phyloP scores from a whole-genome alignment of 352 stramenopile species.

The Pythium oligandrum region DNA sequence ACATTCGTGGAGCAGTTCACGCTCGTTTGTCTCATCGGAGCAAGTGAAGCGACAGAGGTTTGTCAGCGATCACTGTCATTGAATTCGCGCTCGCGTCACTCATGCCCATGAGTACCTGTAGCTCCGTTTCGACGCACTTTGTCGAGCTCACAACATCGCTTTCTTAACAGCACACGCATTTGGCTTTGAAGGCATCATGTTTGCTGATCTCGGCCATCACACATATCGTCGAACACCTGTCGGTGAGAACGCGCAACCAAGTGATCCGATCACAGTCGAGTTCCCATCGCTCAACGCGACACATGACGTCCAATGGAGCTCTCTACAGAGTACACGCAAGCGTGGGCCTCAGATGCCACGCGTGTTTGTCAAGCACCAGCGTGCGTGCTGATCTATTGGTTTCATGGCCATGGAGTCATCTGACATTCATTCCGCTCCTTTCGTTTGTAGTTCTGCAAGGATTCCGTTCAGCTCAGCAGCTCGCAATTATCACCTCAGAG shows the following conservation, averaged over 20 bases:
- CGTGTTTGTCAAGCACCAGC: constrained; percentile 76
- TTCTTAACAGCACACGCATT: constrained; percentile 79
- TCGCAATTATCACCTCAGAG: constrained; percentile 10
- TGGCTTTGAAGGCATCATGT: constrained; percentile 75
- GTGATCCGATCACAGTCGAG: constrained; percentile 30
- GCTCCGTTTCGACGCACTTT: constrained; percentile 57
- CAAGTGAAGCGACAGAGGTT: constrained; percentile 36
- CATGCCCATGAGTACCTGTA: constrained; percentile 7
- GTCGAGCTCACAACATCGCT: constrained; percentile 41
- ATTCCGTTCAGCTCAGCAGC: constrained; percentile 29
- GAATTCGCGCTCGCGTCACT: neutral
- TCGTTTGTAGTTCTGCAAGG: constrained; percentile 50
- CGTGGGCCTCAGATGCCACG: constrained; percentile 63
- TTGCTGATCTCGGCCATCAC: constrained; percentile 70
- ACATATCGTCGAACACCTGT: constrained; percentile 47
- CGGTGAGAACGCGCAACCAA: constrained; percentile 18
- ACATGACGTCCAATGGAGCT: constrained; percentile 50
- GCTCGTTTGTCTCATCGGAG: constrained; percentile 73
- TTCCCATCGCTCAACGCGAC: constrained; percentile 57
- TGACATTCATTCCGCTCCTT: neutral
- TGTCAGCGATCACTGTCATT: neutral
- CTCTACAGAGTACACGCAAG: constrained; percentile 62
- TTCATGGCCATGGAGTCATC: no score
- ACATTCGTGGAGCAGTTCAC: constrained; percentile 86
- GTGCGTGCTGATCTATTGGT: constrained; percentile 24